These are phyloP conservation scores for Apiosordaria backusii DNA, from an alignment of 495 filamentous ascomycete genomes.

Conservation along the genomic window DNA sequence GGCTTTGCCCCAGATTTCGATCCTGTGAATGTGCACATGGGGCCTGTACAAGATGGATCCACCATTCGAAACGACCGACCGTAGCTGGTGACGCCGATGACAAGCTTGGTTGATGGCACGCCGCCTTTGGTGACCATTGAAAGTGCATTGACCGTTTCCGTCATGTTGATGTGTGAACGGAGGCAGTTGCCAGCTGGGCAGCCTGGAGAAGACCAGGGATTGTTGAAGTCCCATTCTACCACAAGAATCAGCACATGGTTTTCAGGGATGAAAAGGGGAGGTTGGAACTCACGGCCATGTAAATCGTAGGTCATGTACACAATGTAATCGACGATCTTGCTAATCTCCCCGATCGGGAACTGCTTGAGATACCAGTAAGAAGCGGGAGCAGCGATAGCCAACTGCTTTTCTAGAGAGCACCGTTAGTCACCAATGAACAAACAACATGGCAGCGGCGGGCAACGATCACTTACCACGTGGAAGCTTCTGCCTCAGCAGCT, in stretches of 20 bases:
- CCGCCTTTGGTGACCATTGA: slow-evolving; percentile 51
- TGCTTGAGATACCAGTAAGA: slow-evolving; percentile 30
- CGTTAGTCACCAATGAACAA: neutral
- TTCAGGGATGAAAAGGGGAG: too few species aligned
- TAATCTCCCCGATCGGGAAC: slow-evolving; percentile 29
- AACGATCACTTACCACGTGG: slow-evolving; percentile 7
- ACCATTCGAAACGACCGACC: slow-evolving; percentile 37
- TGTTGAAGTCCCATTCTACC: neutral
- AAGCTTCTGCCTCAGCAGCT: slow-evolving; percentile 24
- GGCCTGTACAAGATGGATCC: slow-evolving; percentile 3
- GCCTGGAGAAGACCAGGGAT: slow-evolving; percentile 15
- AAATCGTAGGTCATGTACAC: slow-evolving; percentile 40
- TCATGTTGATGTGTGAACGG: slow-evolving; percentile 41
- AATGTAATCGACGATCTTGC: slow-evolving; percentile 29
- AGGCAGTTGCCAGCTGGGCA: slow-evolving; percentile 36
- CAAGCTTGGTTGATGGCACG: slow-evolving; percentile 37
- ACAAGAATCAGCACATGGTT: too few species aligned
- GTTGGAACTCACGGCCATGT: too few species aligned
- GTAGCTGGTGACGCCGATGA: slow-evolving; percentile 40
- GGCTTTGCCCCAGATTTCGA: slow-evolving; percentile 13
- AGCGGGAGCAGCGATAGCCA: slow-evolving; percentile 31
- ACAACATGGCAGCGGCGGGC: slow-evolving; percentile 19
- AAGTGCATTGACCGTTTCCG: slow-evolving; percentile 39
- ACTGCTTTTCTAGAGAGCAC: too few species aligned
- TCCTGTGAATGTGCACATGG: slow-evolving; percentile 19